A percentile compares a stretch with the other conserved stretches of the same genome.
These are phyloP conservation scores for Lentinula lateritia DNA, from an alignment of 768 basidiomycete species.

Conservation along the genomic window DNA sequence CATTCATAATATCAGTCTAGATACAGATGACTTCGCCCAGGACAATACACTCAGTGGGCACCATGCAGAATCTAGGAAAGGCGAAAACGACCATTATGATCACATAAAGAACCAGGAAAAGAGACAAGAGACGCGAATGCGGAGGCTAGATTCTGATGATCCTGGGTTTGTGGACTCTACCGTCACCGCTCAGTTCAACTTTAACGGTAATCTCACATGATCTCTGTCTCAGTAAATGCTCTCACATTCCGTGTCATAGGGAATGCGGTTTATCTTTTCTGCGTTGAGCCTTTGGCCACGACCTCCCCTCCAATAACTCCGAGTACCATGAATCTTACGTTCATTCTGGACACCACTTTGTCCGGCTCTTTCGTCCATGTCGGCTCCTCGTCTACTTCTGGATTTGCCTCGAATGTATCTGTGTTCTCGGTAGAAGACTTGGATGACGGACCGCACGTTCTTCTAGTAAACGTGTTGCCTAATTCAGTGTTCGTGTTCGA, in stretches of 20 bases:
- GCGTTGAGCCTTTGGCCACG: conserved; percentile 27
- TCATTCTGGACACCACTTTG: conserved; percentile 32
- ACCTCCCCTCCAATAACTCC: conserved; percentile 21
- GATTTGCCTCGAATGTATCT: conserved; percentile 26
- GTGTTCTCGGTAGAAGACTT: conserved; percentile 32
- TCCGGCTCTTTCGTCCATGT: conserved; percentile 17
- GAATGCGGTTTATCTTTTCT: conserved; percentile 42
- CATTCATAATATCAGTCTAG: conserved; percentile 15
- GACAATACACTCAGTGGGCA: conserved; percentile 7
- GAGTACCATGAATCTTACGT: conserved; percentile 37
- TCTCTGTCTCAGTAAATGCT: neutral
- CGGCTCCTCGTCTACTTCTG: conserved; percentile 6
- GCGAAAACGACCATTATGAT: neutral
- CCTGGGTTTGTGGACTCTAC: conserved; percentile 20
- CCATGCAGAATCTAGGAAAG: neutral
- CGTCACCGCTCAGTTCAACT: conserved; percentile 34
- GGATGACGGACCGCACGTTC: conserved; percentile 31
- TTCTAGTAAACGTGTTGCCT: conserved; percentile 37
- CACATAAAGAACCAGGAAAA: neutral
- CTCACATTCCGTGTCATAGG: conserved; percentile 24
- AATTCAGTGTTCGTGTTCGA: conserved; percentile 46
- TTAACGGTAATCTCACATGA: conserved; percentile 29
- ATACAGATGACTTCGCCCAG: conserved; percentile 14
- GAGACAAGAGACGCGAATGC: neutral
- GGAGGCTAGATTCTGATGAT: conserved; percentile 23